Conservation (phyloP, 768 basidiomycete species). For the Neoboletus magnificus region DNA sequence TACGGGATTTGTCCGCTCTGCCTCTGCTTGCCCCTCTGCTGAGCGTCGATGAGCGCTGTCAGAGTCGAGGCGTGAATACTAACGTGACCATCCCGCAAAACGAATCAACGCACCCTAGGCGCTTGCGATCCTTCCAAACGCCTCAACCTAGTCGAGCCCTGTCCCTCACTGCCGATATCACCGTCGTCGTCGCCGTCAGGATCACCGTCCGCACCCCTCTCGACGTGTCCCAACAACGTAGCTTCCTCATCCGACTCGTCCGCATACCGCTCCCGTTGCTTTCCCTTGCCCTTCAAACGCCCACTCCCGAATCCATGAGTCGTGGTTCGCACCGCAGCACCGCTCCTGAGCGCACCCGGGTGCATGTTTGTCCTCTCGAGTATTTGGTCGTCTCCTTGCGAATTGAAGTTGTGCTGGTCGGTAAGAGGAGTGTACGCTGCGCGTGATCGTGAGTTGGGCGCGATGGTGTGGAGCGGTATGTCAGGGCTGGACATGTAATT, state of each 20-base stretch:
- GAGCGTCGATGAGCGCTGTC: constrained; percentile 24
- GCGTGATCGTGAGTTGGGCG: constrained; percentile 44
- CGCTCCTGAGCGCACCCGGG: constrained; percentile 31
- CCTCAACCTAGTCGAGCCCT: constrained; percentile 25
- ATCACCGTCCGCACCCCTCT: constrained; percentile 35
- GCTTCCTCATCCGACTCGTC: constrained; percentile 67
- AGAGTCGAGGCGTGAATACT: background rate
- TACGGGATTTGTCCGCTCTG: constrained; percentile 68
- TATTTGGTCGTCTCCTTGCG: constrained; percentile 19
- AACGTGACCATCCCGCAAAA: background rate
- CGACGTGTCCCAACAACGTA: constrained; percentile 39
- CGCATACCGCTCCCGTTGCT: constrained; percentile 51
- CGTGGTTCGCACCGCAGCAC: constrained; percentile 29
- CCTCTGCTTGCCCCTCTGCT: constrained; percentile 9
- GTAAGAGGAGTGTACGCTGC: constrained; percentile 46
- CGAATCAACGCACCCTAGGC: constrained; percentile 14
- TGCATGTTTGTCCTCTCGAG: constrained; percentile 24
- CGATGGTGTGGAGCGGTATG: constrained; percentile 64
- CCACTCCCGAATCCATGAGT: constrained; percentile 13
- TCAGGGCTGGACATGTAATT: constrained; percentile 44
- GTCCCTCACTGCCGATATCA: constrained; percentile 34
- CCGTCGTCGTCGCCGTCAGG: constrained; percentile 37
- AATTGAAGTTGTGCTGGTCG: constrained; percentile 25
- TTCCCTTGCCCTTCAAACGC: constrained; percentile 36
- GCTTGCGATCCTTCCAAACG: constrained; percentile 23